Base-by-base conservation (phyloP, 2,329 filamentous ascomycete species). In the Colletotrichum sp. region DNA sequence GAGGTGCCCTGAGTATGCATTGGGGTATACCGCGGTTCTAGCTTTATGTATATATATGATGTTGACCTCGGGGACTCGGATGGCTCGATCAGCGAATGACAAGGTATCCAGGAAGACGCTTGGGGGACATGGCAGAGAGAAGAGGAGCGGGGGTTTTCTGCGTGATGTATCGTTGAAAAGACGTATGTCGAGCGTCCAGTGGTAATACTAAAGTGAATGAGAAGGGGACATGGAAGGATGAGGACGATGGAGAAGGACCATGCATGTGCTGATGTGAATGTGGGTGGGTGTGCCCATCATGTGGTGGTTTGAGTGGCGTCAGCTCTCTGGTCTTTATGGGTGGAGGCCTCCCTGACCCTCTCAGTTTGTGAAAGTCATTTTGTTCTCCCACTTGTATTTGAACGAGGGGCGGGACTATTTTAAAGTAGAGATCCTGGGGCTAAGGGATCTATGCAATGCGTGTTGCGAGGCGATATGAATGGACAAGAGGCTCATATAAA, bases 111-210 rank as follows among this genome's bases (percentile, higher is more conserved):
- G 39, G 18, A n/a, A 4, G 39, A 49, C 18, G 18, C 39, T 49
- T n/a, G 18, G 4, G 39, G 18, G 9, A 1, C 18, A 6, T 21
- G 39, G 2, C 39, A 39, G 36, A 39, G 30, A 10, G 36, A 44
- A 44, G 39, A 5, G 18, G 8, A n/a, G n/a, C n/a, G n/a, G 39
- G 39, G 18, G 16, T 2, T n/a, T 44, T 12, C 5, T 44, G 39
- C 5, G 3, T 2, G 39, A 0, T n/a, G 1, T 44, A 10, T 49
- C 2, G 5, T 44, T 44, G 44, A 13, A 0, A 49, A 21, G 2
- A 3, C 3, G 44, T 24, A 3, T 52, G n/a, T 24, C n/a, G n/a
- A 52, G 4, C n/a, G 44, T 21, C n/a, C 0, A 8, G 4, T 6
- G 12, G 12, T 7, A 24, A 52, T 13, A 21, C 44, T 7, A 4